Base-by-base conservation (phyloP, 2,329 filamentous ascomycete species). In the Drechslerella stenobrocha region DNA sequence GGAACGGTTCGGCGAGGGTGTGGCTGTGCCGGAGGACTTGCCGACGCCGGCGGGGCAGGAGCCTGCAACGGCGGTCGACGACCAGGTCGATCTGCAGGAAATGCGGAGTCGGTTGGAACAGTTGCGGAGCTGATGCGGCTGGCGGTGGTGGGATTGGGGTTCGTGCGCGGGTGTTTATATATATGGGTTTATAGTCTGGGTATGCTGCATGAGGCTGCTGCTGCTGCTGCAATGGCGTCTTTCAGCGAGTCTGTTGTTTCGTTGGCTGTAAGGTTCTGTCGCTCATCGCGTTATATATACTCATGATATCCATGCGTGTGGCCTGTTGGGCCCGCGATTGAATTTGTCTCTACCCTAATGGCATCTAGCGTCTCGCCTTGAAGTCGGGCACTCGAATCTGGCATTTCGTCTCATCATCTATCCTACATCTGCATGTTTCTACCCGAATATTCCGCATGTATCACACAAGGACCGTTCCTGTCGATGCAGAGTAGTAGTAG, bases 41-140 rank as follows among this genome's bases (percentile, higher is more conserved):
- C 80, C 82, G 24, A 80, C 82, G 70, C 79, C 80, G 42, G 77
- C 78, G 52, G 52, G 34, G 2, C 57, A 57, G 26, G 64, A 52
- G 23, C 78, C 81, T 61, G 85, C 90, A 71, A 88, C 90, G 66
- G 89, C 95, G 73, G 87, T 91, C 75, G 88, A 93, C 73, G 86
- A 89, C 70, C 90, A 96, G 77, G 90, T 88, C 47, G 90, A 93
- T 80, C 84, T 97, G 79, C 87, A 90, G 73, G 88, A 95, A 79
- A 97, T 97, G 93, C 82, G 92, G 75, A 90, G 90, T 72, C 82
- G 92, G 47, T 77, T 98, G 73, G 90, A 97, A 78, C 91, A 91
- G 32, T 78, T 97, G 75, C 88, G 93, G 82, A 96, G 90, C 77
- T 96, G 77, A 81, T 30, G 11, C 28, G 28, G 11, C 28, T n/a